Base-by-base conservation (phyloP, 1,284 basidiomycete genomes). In the Mycosarcoma maydis region DNA sequence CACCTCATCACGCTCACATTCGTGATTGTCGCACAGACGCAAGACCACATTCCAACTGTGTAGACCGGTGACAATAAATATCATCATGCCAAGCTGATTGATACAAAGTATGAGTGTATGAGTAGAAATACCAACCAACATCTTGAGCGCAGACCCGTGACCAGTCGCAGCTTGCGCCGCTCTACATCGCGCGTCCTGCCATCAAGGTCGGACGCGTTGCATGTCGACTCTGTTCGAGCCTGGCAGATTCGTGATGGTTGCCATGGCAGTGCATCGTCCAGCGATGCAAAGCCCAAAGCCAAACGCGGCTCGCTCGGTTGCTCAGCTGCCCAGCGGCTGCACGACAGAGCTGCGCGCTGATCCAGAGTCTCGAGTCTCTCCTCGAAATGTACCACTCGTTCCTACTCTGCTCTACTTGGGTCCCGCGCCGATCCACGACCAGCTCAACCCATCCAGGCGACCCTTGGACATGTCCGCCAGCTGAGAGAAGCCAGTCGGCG, bases 381-480 rank as follows among this genome's bases (percentile, higher is more conserved):
- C 29, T 14, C 14, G 9, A 8, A 14, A 14, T 30, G 9, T 30
- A 10, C 29, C 9, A 30, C 14, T 8, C 14, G 14, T 30, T 30
- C 1, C 1, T 8, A 2, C 9, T 14, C 9, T 30, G 9, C 29
- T 34, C 16, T 44, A 23, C 36, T 37, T 47, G 17, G 70, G 70
- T 6, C 45, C 60, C 19, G 22, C 41, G 3, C 65, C 70, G 42
- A 75, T 55, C 66, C 62, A 76, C 11, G 50, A 42, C 77, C 77
- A 80, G 39, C 44, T 62, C 17, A 78, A 40, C 23, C 68, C 64
- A 10, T 51, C 10, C 9, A 78, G 51, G 23, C 75, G 67, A 2
- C 77, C 77, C n/a, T 56, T 38, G 14, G 38, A 46, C 39, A 54
- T 47, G 39, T 56, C 36, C 0, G 73, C 72, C 8, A 80, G 59